phyloP scores from a whole-genome alignment of 2,329 filamentous ascomycete genomes.

The Lanzia echinophila region DNA sequence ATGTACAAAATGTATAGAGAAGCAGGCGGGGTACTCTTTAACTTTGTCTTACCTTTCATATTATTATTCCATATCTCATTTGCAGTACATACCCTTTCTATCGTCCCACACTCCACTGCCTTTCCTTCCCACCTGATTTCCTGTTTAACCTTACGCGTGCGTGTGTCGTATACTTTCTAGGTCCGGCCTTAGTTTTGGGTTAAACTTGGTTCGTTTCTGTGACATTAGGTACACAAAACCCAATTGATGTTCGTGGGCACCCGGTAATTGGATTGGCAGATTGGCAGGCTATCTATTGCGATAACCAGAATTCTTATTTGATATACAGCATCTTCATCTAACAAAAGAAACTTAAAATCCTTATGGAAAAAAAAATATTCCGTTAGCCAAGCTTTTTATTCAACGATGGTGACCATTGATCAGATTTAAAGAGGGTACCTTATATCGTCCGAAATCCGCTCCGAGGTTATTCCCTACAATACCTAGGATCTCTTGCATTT shows the following conservation, averaged over 20 bases:
- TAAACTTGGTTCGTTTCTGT: too few species aligned
- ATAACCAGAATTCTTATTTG: neutral
- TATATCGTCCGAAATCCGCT: constrained; percentile 19
- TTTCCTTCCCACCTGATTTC: neutral
- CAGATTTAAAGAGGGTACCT: neutral
- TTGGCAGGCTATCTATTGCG: neutral
- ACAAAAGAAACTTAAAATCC: neutral
- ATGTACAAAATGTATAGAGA: neutral
- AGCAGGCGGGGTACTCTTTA: neutral
- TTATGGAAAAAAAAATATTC: neutral
- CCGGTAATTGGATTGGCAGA: neutral
- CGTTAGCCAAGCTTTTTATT: neutral
- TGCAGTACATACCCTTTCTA: neutral
- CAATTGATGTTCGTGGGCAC: neutral
- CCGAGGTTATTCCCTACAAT: neutral
- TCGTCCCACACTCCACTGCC: neutral
- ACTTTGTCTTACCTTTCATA: neutral
- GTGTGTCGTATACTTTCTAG: too few species aligned
- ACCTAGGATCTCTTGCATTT: neutral
- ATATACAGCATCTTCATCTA: neutral
- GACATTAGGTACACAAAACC: neutral
- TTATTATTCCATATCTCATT: neutral
- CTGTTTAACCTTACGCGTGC: neutral
- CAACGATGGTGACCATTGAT: neutral
- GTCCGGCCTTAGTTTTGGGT: too few species aligned